Evolutionary conservation across 2,329 filamentous ascomycete species (phyloP).

Genomic region (Xylaria polymorpha): DNA sequence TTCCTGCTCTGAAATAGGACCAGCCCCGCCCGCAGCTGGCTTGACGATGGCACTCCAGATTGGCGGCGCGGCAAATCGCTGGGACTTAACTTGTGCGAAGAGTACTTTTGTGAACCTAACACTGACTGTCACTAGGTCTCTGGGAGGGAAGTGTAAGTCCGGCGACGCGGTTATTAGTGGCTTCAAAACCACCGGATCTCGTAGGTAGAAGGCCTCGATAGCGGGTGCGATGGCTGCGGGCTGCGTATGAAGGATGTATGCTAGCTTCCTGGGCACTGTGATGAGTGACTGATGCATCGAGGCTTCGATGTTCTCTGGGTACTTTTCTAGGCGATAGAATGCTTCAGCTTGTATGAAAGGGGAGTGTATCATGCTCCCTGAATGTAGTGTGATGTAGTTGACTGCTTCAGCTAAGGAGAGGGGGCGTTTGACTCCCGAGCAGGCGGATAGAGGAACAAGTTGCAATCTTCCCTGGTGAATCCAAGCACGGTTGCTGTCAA

Average conservation of each 20-base stretch:
- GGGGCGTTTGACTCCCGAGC: conserved; percentile 52
- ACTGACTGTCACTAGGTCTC: conserved; percentile 82
- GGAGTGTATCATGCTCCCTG: conserved; percentile 74
- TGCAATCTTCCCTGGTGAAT: conserved; percentile 80
- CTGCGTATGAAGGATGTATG: conserved; percentile 79
- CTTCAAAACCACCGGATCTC: conserved; percentile 81
- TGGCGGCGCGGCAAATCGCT: conserved; percentile 77
- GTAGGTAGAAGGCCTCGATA: conserved; percentile 90
- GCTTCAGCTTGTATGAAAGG: conserved; percentile 84
- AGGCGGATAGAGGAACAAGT: conserved; percentile 71
- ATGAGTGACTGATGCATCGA: conserved; percentile 81
- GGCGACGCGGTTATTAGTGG: conserved; percentile 69
- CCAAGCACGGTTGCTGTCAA: conserved; percentile 90
- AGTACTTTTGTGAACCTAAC: conserved; percentile 87
- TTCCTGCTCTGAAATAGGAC: conserved; percentile 38
- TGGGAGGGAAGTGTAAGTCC: conserved; percentile 74
- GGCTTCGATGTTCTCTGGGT: conserved; percentile 78
- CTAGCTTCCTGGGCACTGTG: conserved; percentile 83
- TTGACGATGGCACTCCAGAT: conserved; percentile 59
- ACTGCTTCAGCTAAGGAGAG: conserved; percentile 75
- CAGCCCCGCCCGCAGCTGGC: conserved; percentile 42
- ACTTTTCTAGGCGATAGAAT: conserved; percentile 87
- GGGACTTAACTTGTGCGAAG: conserved; percentile 89
- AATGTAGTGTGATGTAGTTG: conserved; percentile 65
- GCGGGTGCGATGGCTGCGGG: conserved; percentile 84